Evolutionary conservation across 805 yeast genomes (phyloP).

Genomic region (Saccharomycopsis lassenensis): DNA sequence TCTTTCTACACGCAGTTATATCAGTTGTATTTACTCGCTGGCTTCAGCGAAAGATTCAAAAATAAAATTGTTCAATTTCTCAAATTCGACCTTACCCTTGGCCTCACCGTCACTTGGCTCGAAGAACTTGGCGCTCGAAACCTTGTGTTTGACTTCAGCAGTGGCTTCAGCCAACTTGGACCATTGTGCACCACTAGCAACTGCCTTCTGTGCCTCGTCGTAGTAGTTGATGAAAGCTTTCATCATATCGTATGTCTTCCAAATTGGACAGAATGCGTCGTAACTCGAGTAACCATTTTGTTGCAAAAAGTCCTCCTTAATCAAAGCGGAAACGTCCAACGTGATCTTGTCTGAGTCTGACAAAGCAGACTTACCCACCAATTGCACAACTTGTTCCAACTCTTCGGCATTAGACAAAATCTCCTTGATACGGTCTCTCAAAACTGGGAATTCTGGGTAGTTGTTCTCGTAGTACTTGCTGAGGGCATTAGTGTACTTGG

Average conservation of each 20-base stretch:
- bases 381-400: slow-evolving; percentile 96
- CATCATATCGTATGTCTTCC: slow-evolving; percentile 99
- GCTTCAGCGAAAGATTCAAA: slow-evolving; percentile 93
- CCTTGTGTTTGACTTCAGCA: slow-evolving; percentile 82
- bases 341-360: slow-evolving; percentile 96
- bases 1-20: too few species aligned
- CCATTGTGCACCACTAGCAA: slow-evolving; percentile 91
- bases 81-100: slow-evolving; percentile 67
- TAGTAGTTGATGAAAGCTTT: slow-evolving; percentile 82
- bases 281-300: slow-evolving; percentile 98
- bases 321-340: slow-evolving; percentile 79
- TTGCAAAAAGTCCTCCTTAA: slow-evolving; percentile 97
- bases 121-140: slow-evolving; percentile 89
- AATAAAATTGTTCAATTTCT: slow-evolving; percentile 59
- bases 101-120: slow-evolving; percentile 89
- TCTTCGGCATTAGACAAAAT: slow-evolving; percentile 96
- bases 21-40: slow-evolving; percentile 65
- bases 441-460: slow-evolving; percentile 83
- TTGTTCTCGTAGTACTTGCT: slow-evolving; percentile 73
- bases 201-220: slow-evolving; percentile 97
- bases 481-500: slow-evolving; percentile 86
- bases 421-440: slow-evolving; percentile 89
- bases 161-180: slow-evolving; percentile 83
- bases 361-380: slow-evolving; percentile 96
- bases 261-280: slow-evolving; percentile 98